Conservation (phyloP, 108 stramenopile species). For the Phaeodactylum tricornutum region DNA sequence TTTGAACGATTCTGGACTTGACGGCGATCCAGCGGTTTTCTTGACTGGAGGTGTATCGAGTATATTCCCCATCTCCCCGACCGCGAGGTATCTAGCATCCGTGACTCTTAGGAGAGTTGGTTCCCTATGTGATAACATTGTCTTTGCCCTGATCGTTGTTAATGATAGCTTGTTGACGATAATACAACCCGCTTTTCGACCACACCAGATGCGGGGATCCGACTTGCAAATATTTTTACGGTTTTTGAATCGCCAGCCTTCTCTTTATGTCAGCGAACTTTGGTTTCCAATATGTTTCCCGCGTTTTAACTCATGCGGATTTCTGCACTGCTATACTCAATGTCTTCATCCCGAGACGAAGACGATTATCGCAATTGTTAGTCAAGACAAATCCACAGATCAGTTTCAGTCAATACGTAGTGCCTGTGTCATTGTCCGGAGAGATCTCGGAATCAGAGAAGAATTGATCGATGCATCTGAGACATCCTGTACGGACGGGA, state of each 20-base stretch:
- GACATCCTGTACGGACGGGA: no score
- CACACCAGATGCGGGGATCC: slow-evolving; percentile 51
- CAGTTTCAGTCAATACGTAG: slow-evolving; percentile 57
- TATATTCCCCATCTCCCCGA: no score
- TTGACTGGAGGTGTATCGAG: no score
- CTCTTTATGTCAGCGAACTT: slow-evolving; percentile 45
- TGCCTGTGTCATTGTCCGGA: no score
- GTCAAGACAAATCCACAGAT: slow-evolving; percentile 43
- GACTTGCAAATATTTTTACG: slow-evolving; percentile 62
- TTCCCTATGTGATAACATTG: slow-evolving; percentile 13
- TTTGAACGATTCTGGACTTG: neutral
- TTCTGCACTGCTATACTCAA: slow-evolving; percentile 56
- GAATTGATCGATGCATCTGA: no score
- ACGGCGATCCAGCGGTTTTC: no score
- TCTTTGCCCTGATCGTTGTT: slow-evolving; percentile 53
- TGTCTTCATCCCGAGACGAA: slow-evolving; percentile 46
- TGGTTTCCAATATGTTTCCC: slow-evolving; percentile 82
- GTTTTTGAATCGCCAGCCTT: slow-evolving; percentile 44
- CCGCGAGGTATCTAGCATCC: no score
- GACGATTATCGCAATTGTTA: slow-evolving; percentile 43
- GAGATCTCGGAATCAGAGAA: no score
- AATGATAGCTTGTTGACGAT: slow-evolving; percentile 44
- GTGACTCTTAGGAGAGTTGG: no score
- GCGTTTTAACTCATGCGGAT: slow-evolving; percentile 60
- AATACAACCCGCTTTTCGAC: slow-evolving; percentile 47